Evolutionary conservation across 129 eudicot genomes (phyloP).

Genomic region (Helichrysum umbraculigerum): DNA sequence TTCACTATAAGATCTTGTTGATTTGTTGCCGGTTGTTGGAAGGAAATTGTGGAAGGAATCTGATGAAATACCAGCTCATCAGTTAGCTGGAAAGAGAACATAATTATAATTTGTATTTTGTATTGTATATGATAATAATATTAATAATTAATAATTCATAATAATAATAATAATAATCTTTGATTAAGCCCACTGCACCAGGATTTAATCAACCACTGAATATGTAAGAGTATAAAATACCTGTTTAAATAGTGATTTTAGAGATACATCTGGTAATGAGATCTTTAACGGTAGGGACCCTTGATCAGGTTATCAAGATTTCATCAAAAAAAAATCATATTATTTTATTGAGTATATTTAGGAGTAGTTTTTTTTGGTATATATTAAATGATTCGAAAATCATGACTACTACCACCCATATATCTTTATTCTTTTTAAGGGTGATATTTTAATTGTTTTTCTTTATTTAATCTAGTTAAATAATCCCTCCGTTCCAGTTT

Average conservation of each 20-base stretch:
- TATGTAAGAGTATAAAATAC: conserved; percentile 20
- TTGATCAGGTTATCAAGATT: conserved; percentile 26
- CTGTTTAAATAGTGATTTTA: conserved; percentile 11
- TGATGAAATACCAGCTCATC: conserved; percentile 39
- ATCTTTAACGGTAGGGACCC: conserved; percentile 33
- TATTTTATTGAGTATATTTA: too few species aligned
- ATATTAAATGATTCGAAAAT: background rate
- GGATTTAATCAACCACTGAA: conserved; percentile 37
- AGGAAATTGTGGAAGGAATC: conserved; percentile 31
- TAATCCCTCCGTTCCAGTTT: too few species aligned
- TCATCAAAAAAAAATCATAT: conserved; percentile 4
- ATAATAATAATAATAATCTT: conserved; percentile 10
- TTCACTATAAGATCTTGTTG: conserved; percentile 35
- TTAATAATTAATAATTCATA: background rate
- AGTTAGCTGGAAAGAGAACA: conserved; percentile 54
- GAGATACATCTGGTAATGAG: conserved; percentile 22
- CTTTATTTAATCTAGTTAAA: background rate
- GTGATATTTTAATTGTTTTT: conserved; percentile 4
- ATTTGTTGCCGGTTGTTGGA: conserved; percentile 32
- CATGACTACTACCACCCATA: conserved; percentile 7
- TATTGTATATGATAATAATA: background rate
- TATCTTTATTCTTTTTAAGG: background rate
- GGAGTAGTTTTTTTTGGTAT: background rate
- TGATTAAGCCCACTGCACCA: conserved; percentile 22
- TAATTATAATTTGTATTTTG: background rate